Base-by-base conservation (phyloP, 176 grass and related monocot genomes). In the Raddia distichophylla region DNA sequence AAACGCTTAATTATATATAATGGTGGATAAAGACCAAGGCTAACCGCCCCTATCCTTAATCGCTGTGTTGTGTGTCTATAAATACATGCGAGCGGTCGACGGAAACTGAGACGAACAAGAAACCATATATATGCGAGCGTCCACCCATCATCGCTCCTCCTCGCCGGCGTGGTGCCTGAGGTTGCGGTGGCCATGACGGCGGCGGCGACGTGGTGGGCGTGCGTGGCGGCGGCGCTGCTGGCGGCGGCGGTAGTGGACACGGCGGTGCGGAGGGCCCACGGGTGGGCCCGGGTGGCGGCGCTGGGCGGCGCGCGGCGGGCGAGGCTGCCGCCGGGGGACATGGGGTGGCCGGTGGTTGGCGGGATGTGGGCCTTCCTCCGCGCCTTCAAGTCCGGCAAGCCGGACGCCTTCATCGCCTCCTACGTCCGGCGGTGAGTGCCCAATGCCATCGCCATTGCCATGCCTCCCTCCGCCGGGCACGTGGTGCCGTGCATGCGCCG, bases 271-370 rank as follows among this genome's bases (percentile, higher is more conserved):
- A 7, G 57, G 89, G 71, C 78, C 35, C 92, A 98, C 69, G 84
- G 77, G 12, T 91, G 87, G 92, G 83, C 54, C 40, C 27, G 80
- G 70, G 82, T 73, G 74, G 73, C 72, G 62, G 0, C 84, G 10
- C 75, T 99, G 16, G 88, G 89, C 34, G 53, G 7, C 18, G 78
- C 8, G 42, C 49, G 80, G 55, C 40, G 86, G 7, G 6, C 86
- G 64, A 43, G 56, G 75, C 67, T 99, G 76, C 93, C 96, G 79
- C 93, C 96, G 61, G 93, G 96, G 11, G 88, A 90, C 48, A 91
- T 99, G 93, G 96, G 96, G 2, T 95, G 89, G 82, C 96, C 96
- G 12, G 0, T 95, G n/a, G 78, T 99, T 79, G 93, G 93, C 71
- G 90, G 74, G 89, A 99, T 99, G 93, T 86, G 79, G 89, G 78